Conservation (phyloP, 495 filamentous ascomycete genomes). For the Hypomontagnella submonticulosa region DNA sequence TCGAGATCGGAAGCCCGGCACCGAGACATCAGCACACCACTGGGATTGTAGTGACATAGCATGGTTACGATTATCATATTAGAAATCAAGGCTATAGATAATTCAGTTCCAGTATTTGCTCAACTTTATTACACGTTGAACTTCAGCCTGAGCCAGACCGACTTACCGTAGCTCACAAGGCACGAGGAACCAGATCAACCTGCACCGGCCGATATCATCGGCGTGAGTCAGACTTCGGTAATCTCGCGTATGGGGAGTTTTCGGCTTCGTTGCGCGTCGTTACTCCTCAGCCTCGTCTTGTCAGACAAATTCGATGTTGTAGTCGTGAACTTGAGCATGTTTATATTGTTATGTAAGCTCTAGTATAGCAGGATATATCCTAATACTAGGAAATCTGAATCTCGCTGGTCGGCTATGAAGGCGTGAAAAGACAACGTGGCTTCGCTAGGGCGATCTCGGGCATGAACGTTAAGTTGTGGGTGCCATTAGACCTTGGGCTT, state of each 20-base stretch:
- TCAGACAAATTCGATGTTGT: not conserved
- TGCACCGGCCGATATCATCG: constrained; percentile 1
- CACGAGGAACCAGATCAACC: no score
- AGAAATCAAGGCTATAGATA: not conserved
- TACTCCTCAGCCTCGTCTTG: constrained; percentile 2
- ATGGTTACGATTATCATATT: not conserved
- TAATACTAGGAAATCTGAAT: constrained; percentile 7
- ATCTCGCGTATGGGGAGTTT: not conserved
- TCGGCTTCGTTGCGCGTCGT: constrained; percentile 9
- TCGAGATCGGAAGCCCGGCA: no score
- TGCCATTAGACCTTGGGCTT: constrained; percentile 41
- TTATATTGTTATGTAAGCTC: constrained; percentile 41
- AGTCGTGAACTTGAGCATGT: constrained; percentile 9
- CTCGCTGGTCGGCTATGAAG: constrained; percentile 40
- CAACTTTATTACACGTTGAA: no score
- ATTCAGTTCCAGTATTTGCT: no score
- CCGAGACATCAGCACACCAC: no score
- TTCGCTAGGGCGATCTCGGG: constrained; percentile 42
- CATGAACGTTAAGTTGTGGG: constrained; percentile 42
- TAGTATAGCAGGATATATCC: not conserved
- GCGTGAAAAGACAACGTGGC: constrained; percentile 28
- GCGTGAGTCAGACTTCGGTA: not conserved
- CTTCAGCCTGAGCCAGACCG: no score
- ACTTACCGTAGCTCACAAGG: no score
- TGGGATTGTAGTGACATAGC: not conserved